Base-by-base conservation (phyloP, 139 green algal genomes). In the Desmodesmus armatus region DNA sequence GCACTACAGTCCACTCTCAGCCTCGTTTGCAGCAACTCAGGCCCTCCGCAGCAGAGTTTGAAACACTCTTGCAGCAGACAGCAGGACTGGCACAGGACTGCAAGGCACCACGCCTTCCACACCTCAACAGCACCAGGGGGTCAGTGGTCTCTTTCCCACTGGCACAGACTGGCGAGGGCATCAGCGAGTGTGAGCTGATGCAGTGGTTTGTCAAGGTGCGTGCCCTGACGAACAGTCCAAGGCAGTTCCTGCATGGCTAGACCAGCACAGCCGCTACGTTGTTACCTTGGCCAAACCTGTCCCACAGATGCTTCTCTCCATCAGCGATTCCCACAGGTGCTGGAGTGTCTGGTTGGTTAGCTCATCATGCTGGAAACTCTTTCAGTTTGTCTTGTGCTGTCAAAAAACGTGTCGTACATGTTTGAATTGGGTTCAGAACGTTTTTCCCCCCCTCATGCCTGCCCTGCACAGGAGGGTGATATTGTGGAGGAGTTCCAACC, bases 111-210 rank as follows among this genome's bases (percentile, higher is more conserved):
- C 19, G 3, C 9, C 40, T 11, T 33, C 5, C 63, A 33, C 15
- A 21, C 23, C 6, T 19, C 23, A 37, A 19, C 23, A 58, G 37
- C 39, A 47, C 31, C 27, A 13, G 17, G 33, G 41, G 63, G 13
- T 9, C 6, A n/a, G 53, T 91, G 0, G 87, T 93, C 0, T 84
- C 85, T 0, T 91, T 93, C 33, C 90, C 90, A 0, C 58, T 93
- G 7, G 88, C 90, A 4, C 95, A 98, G 85, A 96, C 94, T 15
- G 96, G 96, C 3, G 96, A 99, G 84, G 96, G 96, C 85, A 98
- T 99, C 76, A 94, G 93, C 37, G 96, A 99, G 90, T 98, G 95
- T 80, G 96, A 99, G 90, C 83, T 99, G 25, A 83, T 98, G 19
- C 74, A 93, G 29, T 99, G 96, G 96, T 93, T 91, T 85, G 92